Evolutionary conservation across 2,329 filamentous ascomycete species (phyloP).

Genomic region (Malbranchea zuffiana): DNA sequence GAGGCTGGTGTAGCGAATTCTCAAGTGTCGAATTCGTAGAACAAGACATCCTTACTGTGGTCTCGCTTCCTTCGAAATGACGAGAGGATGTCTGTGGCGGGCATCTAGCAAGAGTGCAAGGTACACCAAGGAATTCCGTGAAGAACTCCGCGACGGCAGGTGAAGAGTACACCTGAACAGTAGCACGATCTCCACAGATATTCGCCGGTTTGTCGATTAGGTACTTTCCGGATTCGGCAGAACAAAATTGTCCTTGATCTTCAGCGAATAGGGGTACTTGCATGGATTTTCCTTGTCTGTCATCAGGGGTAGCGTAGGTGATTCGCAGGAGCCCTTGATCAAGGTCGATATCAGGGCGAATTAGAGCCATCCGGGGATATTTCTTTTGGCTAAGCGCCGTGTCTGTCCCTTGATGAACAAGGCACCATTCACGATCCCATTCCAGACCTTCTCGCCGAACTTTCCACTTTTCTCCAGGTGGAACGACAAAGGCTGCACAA

Average conservation of each 20-base stretch:
- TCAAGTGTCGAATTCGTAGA: constrained; percentile 45
- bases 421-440: constrained; percentile 95
- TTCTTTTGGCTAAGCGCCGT: constrained; percentile 80
- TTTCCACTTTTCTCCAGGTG: constrained; percentile 56
- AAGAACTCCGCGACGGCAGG: constrained; percentile 63
- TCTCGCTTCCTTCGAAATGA: constrained; percentile 50
- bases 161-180: constrained; percentile 59
- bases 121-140: constrained; percentile 59
- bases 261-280: constrained; percentile 29
- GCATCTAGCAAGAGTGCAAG: constrained; percentile 76
- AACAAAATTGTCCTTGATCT: constrained; percentile 50
- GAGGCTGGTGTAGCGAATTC: constrained; percentile 37
- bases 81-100: constrained; percentile 57
- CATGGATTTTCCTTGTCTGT: constrained; percentile 20
- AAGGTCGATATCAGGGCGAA: constrained; percentile 66
- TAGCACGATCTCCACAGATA: constrained; percentile 73
- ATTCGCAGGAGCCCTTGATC: constrained; percentile 54
- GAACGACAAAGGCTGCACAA: constrained; percentile 68
- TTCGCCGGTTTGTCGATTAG: constrained; percentile 42
- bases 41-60: constrained; percentile 19
- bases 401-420: constrained; percentile 76
- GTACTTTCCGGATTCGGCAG: constrained; percentile 21
- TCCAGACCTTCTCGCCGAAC: constrained; percentile 70
- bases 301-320: constrained; percentile 28
- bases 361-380: constrained; percentile 75